Percentiles rank a stretch among this genome's conserved stretches.
Conservation (phyloP, 2,329 filamentous ascomycete species). For the Orbilia oligospora region DNA sequence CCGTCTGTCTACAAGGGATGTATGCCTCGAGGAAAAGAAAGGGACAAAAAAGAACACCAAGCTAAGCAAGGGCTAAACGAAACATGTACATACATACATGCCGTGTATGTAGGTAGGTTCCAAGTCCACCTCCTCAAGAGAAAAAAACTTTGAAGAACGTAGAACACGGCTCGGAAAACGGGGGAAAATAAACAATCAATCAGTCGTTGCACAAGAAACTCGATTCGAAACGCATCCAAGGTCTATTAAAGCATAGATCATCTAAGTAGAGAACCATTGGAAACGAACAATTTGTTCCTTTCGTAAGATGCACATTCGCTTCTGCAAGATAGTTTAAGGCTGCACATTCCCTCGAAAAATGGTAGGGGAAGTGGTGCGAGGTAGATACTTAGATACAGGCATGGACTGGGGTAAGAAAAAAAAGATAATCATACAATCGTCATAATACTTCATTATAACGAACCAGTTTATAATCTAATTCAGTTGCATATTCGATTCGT, state of each 20-base stretch:
- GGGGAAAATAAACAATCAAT: background rate
- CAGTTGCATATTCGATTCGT: background rate
- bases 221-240: background rate
- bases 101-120: background rate
- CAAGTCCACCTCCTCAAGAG: background rate
- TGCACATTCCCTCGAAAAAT: constrained; percentile 30
- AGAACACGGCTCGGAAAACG: constrained; percentile 38
- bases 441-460: constrained; percentile 27
- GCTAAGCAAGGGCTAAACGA: background rate
- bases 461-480: constrained; percentile 22
- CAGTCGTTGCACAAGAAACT: background rate
- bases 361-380: too few relatives aligned
- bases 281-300: background rate
- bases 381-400: background rate
- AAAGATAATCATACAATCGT: constrained; percentile 25
- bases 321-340: constrained; percentile 51
- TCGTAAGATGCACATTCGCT: constrained; percentile 27
- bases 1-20: constrained; percentile 1
- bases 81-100: background rate
- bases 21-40: background rate
- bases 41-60: too few relatives aligned
- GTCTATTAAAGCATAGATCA: background rate
- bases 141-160: constrained; percentile 3
- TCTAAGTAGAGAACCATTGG: background rate
- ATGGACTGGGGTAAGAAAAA: background rate